Percentiles rank a stretch among this genome's conserved stretches.
phyloP scores from a whole-genome alignment of 163 green algal species.

The Volvox carteri region DNA sequence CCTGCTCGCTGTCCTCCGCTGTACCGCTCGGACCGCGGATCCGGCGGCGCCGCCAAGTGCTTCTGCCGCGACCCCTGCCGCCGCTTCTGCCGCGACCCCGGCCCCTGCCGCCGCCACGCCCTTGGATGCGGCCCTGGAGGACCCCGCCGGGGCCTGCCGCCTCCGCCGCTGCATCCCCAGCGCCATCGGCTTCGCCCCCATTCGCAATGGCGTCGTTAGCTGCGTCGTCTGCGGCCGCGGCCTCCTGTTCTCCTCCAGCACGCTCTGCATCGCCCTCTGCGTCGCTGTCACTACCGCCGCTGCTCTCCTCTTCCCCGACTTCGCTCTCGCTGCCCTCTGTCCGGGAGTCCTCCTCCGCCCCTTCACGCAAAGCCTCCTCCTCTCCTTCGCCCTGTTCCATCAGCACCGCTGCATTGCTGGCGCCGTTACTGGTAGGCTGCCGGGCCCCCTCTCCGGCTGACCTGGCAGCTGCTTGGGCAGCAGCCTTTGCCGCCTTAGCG shows the following conservation, averaged over 20 bases:
- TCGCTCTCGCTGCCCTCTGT: neutral
- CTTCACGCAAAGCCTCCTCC: neutral
- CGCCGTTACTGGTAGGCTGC: constrained; percentile 22
- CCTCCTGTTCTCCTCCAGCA: neutral
- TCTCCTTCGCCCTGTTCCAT: neutral
- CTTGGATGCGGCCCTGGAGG: neutral
- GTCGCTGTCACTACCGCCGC: neutral
- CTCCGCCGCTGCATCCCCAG: neutral
- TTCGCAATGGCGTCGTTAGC: constrained; percentile 15
- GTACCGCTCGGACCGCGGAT: neutral
- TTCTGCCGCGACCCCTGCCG: neutral
- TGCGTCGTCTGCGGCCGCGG: constrained; percentile 2
- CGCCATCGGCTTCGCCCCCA: neutral
- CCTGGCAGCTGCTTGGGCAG: neutral
- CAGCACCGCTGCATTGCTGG: neutral
- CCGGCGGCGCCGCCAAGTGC: neutral
- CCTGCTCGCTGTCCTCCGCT: neutral
- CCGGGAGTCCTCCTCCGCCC: neutral
- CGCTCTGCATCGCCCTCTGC: neutral
- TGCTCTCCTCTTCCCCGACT: neutral
- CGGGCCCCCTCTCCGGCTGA: neutral
- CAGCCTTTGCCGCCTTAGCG: constrained; percentile 7
- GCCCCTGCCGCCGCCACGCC: neutral
- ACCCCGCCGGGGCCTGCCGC: neutral
- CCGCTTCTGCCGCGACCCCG: neutral